Percentiles rank a stretch among this genome's conserved stretches.
Evolutionary conservation across 805 yeast species (phyloP).

Genomic region (Ogataea dorogensis): DNA sequence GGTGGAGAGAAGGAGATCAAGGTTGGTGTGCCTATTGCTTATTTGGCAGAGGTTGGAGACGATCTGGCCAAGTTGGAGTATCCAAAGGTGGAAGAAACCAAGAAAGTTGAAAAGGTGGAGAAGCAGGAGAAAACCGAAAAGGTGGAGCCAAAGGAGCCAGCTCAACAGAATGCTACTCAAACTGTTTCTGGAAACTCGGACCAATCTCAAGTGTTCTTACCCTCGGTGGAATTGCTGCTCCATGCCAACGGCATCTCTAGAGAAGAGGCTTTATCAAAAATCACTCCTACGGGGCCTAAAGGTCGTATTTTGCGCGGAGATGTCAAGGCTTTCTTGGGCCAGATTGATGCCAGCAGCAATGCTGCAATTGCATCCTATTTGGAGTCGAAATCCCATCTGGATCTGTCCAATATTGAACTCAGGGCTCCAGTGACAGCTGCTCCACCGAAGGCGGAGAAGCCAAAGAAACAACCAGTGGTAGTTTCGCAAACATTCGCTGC

Average conservation of each 20-base stretch:
- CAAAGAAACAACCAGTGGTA: slow-evolving; percentile 36
- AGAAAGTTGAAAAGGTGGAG: slow-evolving; percentile 16
- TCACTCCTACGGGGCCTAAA: slow-evolving; percentile 83
- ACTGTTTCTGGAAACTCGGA: slow-evolving; percentile 47
- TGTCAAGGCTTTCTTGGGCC: slow-evolving; percentile 78
- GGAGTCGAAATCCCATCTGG: slow-evolving; percentile 58
- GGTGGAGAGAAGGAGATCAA: slow-evolving; percentile 79
- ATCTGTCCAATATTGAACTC: slow-evolving; percentile 63
- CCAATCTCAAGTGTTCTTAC: slow-evolving; percentile 64
- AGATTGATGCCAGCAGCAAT: slow-evolving; percentile 57
- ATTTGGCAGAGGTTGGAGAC: slow-evolving; percentile 84
- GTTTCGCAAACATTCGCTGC: slow-evolving; percentile 33
- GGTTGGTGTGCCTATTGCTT: slow-evolving; percentile 90
- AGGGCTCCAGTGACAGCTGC: slow-evolving; percentile 23
- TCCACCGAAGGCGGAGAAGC: slow-evolving; percentile 22
- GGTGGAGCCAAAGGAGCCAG: slow-evolving; percentile 18
- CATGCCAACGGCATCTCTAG: slow-evolving; percentile 58
- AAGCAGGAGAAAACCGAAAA: too few relatives aligned
- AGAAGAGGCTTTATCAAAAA: slow-evolving; percentile 68
- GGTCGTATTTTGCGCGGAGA: slow-evolving; percentile 92
- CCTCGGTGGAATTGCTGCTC: slow-evolving; percentile 73
- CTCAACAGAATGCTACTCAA: slow-evolving; percentile 6
- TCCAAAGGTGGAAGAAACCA: slow-evolving; percentile 45
- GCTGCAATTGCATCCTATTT: slow-evolving; percentile 54
- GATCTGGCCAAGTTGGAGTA: slow-evolving; percentile 62